phyloP scores from a whole-genome alignment of 2,329 filamentous ascomycete genomes.

The Xylaria multiplex region DNA sequence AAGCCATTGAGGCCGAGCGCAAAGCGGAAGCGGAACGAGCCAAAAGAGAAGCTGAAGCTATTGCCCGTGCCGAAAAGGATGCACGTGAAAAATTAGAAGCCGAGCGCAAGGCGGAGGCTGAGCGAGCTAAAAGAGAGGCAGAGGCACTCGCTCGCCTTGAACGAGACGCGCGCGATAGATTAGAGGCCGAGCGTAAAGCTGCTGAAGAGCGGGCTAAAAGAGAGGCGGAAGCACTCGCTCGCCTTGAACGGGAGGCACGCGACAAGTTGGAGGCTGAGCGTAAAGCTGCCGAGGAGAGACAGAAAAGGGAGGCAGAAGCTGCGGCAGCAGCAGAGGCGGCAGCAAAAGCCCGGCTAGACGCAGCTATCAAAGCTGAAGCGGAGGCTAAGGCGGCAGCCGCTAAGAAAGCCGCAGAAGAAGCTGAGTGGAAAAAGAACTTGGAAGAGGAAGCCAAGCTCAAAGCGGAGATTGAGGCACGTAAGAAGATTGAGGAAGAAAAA shows the following conservation, averaged over 20 bases:
- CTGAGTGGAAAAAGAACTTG: conserved; percentile 42
- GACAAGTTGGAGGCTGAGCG: conserved; percentile 49
- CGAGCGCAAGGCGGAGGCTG: conserved; percentile 54
- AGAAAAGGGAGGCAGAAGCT: conserved; percentile 57
- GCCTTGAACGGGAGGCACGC: conserved; percentile 51
- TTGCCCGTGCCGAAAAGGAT: conserved; percentile 50
- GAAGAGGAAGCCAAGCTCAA: conserved; percentile 51
- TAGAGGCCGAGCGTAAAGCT: conserved; percentile 48
- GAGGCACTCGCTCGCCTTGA: conserved; percentile 50
- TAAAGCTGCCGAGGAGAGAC: conserved; percentile 56
- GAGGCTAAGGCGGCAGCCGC: conserved; percentile 44
- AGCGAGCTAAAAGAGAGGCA: conserved; percentile 44
- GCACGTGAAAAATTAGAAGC: conserved; percentile 49
- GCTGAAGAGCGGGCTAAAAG: conserved; percentile 52
- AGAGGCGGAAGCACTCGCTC: conserved; percentile 45
- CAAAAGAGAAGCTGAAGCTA: conserved; percentile 42
- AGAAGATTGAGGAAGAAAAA: conserved; percentile 55
- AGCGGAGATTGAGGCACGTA: conserved; percentile 54
- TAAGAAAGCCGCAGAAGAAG: conserved; percentile 46
- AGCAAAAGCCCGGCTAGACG: conserved; percentile 54
- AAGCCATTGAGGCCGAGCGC: conserved; percentile 51
- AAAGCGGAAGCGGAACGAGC: conserved; percentile 55
- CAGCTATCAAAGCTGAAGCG: conserved; percentile 50
- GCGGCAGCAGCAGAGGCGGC: conserved; percentile 62
- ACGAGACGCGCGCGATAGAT: conserved; percentile 49